Conservation (phyloP, 2,329 filamentous ascomycete species). For the Neonectria ditissima region DNA sequence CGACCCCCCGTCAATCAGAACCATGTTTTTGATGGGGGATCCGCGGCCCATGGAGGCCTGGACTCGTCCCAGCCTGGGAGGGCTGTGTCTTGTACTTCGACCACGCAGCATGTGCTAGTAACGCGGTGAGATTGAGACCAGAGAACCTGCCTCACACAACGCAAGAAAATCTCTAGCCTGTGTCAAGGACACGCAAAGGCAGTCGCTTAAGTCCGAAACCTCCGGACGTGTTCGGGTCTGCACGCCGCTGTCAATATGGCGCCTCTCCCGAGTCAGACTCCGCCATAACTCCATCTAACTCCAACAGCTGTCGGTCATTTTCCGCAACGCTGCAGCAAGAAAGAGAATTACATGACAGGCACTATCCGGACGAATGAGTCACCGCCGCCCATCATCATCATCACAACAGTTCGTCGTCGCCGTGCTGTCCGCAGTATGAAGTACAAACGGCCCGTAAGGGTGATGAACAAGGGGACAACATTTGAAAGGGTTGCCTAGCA, state of each 20-base stretch:
- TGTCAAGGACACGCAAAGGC: neutral
- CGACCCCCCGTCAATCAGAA: conserved; percentile 16
- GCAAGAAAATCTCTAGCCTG: neutral
- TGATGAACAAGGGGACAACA: neutral
- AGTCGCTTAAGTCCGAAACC: conserved; percentile 38
- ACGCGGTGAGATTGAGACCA: conserved; percentile 2
- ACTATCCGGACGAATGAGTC: neutral
- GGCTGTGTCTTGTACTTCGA: conserved; percentile 2
- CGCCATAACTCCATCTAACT: conserved; percentile 26
- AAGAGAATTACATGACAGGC: neutral
- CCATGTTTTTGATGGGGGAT: conserved; percentile 19
- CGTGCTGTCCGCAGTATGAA: neutral
- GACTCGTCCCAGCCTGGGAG: conserved; percentile 18
- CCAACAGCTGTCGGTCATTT: conserved; percentile 22
- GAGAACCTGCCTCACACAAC: too few relatives aligned
- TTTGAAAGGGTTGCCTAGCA: neutral
- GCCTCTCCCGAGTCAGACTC: conserved; percentile 12
- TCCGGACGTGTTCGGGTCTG: conserved; percentile 31
- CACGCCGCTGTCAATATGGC: conserved; percentile 14
- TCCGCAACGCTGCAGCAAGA: conserved; percentile 16
- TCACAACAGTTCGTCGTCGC: neutral
- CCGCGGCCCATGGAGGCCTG: conserved; percentile 17
- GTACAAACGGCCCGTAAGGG: neutral
- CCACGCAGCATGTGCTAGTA: conserved; percentile 5
- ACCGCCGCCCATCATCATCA: neutral